A percentile compares a stretch with the other conserved stretches of the same genome.
These are phyloP conservation scores for Claviceps monticola DNA, from an alignment of 2,329 filamentous ascomycete species.

Conservation along the genomic window DNA sequence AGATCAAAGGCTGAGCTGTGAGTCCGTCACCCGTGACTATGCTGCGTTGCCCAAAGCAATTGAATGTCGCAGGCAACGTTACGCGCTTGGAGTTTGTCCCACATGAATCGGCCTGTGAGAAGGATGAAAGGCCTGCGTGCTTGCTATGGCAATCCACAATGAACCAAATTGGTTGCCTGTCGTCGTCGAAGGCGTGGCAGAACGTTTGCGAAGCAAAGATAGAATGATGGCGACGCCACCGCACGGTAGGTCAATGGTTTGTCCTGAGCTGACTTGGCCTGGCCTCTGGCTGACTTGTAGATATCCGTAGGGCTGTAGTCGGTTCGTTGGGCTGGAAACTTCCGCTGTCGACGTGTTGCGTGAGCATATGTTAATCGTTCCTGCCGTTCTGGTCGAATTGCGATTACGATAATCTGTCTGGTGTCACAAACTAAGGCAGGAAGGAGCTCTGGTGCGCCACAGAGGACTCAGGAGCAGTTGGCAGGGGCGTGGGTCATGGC, in stretches of 20 bases:
- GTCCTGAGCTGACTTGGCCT: too few species aligned
- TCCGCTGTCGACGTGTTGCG: too few species aligned
- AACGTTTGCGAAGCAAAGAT: too few species aligned
- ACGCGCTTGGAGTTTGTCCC: not conserved
- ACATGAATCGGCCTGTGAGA: not conserved
- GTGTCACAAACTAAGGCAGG: not conserved
- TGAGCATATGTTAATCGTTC: not conserved
- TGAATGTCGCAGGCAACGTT: not conserved
- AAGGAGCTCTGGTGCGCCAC: not conserved
- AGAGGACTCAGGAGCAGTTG: not conserved
- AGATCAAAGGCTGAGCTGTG: too few species aligned
- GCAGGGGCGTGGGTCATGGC: not conserved
- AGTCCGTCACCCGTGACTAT: not conserved
- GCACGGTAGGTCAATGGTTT: too few species aligned
- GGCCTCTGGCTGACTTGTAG: too few species aligned
- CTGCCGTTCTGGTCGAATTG: not conserved
- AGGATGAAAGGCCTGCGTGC: not conserved
- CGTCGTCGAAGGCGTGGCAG: too few species aligned
- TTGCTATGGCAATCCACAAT: not conserved
- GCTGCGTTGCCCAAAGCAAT: not conserved
- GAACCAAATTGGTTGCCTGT: too few species aligned
- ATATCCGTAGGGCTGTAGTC: too few species aligned
- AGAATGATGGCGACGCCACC: too few species aligned
- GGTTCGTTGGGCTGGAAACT: too few species aligned
- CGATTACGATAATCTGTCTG: not conserved